Percentiles rank a stretch among this genome's conserved stretches.
Evolutionary conservation across 495 filamentous ascomycete genomes (phyloP).

Genomic region (Jackrogersella minutella): DNA sequence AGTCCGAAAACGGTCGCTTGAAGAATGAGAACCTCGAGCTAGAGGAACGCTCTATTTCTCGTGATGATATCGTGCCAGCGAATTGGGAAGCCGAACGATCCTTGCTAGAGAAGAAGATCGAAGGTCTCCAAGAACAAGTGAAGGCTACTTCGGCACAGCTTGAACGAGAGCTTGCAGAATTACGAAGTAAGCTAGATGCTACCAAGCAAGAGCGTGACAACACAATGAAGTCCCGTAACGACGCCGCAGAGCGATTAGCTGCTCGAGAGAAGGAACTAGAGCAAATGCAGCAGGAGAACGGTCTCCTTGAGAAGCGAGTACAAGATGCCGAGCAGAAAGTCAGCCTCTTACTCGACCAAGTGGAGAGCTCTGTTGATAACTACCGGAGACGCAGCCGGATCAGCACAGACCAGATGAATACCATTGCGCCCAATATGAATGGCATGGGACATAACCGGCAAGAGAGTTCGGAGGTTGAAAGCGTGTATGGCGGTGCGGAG

Average conservation of each 20-base stretch:
- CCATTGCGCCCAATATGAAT: slow-evolving; percentile 44
- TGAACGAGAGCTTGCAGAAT: slow-evolving; percentile 71
- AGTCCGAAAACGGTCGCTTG: slow-evolving; percentile 81
- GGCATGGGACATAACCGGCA: slow-evolving; percentile 62
- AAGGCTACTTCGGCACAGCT: slow-evolving; percentile 69
- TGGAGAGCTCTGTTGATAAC: slow-evolving; percentile 91
- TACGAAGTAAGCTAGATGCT: slow-evolving; percentile 71
- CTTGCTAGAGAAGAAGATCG: slow-evolving; percentile 70
- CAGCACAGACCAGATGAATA: slow-evolving; percentile 37
- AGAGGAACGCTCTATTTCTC: slow-evolving; percentile 57
- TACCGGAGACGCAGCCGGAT: slow-evolving; percentile 75
- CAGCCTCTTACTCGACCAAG: slow-evolving; percentile 89
- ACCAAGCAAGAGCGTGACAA: slow-evolving; percentile 73
- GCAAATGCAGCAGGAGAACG: slow-evolving; percentile 82
- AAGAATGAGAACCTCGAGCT: slow-evolving; percentile 78
- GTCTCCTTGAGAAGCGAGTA: slow-evolving; percentile 78
- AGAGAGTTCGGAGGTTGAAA: slow-evolving; percentile 64
- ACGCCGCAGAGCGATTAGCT: slow-evolving; percentile 65
- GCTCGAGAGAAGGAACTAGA: slow-evolving; percentile 74
- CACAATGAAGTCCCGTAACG: slow-evolving; percentile 62
- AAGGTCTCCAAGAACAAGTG: slow-evolving; percentile 70
- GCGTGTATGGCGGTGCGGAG: slow-evolving; percentile 53
- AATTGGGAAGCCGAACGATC: slow-evolving; percentile 83
- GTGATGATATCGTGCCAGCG: slow-evolving; percentile 52
- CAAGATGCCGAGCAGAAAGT: slow-evolving; percentile 93